Base-by-base conservation (phyloP, 257 asterid species). In the Salvia splendens region DNA sequence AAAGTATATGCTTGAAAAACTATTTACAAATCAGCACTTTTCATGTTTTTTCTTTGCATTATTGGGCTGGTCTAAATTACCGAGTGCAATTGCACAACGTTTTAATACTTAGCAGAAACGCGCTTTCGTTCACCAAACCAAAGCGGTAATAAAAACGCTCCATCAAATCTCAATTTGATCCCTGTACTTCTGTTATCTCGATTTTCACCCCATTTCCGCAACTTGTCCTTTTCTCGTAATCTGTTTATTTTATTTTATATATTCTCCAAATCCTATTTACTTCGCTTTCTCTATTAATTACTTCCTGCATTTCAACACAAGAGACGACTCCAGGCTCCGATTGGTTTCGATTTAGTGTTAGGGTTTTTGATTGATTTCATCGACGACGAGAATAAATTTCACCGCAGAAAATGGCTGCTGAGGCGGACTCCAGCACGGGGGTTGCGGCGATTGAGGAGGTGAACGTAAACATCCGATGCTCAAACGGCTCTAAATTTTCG, bases 401-500 rank as follows among this genome's bases (percentile, higher is more conserved):
- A 16, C 33, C 6, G 61, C 32, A 55, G 64, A 58, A 43, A 6
- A 81, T 83, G 82, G 79, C 83, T 40, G 84, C 70, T 64, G 87
- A 83, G 65, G 84, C 83, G 16, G 85, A 84, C 70, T 79, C 82
- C 35, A 77, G 73, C 77, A 70, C 64, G 33, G 70, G 79, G 36
- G 64, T 66, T 24, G 75, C 62, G 24, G 82, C 74, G 63, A 64
- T 59, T 38, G 87, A 71, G 58, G 82, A 79, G 77, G 89, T 83
- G 54, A 83, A 78, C 58, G 64, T 87, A n/a, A 85, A 83, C 69
- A 78, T 87, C 65, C 82, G 88, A 54, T 77, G 83, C 81, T 82
- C 95, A 42, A 84, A 84, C 63, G 88, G 89, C 58, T 77, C 85
- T 38, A 87, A 85, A 71, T 81, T 87, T 65, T 77, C 87, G 57